Evolutionary conservation across 768 basidiomycete genomes (phyloP), one percentile per base, ranked within the genome.

Genomic region (Saitozyma sp.): DNA sequence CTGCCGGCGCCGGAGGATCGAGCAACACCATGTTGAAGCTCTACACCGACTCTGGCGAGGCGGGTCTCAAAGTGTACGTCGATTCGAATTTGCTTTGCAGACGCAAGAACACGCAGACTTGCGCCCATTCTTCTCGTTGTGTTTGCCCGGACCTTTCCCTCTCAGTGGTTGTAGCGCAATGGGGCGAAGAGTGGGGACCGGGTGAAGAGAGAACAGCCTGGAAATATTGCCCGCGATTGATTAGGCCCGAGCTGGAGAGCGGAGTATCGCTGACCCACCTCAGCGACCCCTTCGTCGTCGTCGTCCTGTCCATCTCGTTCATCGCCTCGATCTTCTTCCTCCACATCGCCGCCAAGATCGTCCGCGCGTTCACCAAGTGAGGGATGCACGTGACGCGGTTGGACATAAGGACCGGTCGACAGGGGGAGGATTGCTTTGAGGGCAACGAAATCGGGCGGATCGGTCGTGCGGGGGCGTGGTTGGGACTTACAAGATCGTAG

Each of bases 301-400:
- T 97, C 63, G 89, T 97, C 71, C 87, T 97, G 17, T 95, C 94
- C 42, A 86, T 97, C 57, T 91, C 91, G 17, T 97, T 97, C 84
- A 96, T 97, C 82, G 93, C 88, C 45, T 95, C 92, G 61, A 95
- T 96, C 78, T 96, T 97, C 87, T 96, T 95, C 88, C 89, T 96
- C 48, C 94, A 97, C 65, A 95, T 96, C 79, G 89, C 91, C 50
- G 92, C 93, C 70, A 95, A 95, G 83, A 84, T 95, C 79, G 91
- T 95, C 79, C 88, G 90, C 66, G 86, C 87, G 51, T 91, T 95
- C 81, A 88, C 90, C 68, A 92, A 91, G 80, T 93, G 75, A 46
- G n/a, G 45, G 11, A 46, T 11, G 45, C 45, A 6, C 29, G 2
- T 29, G 29, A 2, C 29, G 29, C 29, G 29, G 29, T 29, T 29